Conservation (phyloP, 495 filamentous ascomycete species). For the Extremus antarcticus region DNA sequence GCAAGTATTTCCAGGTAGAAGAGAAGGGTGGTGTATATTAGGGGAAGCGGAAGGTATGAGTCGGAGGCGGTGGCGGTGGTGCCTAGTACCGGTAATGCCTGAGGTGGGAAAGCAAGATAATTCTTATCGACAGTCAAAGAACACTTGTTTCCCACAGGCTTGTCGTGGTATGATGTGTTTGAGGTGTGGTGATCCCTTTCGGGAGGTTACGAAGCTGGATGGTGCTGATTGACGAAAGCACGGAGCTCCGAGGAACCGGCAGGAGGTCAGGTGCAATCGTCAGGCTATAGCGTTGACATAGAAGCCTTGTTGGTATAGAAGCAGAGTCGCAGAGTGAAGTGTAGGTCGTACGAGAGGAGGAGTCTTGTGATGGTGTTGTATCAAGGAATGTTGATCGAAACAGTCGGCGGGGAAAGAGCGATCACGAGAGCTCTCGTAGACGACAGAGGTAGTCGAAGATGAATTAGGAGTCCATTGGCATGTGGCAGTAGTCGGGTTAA, state of each 20-base stretch:
- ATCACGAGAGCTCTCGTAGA: neutral
- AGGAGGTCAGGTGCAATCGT: neutral
- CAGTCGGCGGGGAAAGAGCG: neutral
- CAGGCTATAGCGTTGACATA: neutral
- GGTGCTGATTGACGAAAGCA: constrained; percentile 1
- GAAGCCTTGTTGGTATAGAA: neutral
- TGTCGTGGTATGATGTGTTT: neutral
- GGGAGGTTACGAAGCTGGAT: neutral
- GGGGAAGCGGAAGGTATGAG: neutral
- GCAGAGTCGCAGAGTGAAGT: neutral
- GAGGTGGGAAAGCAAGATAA: neutral
- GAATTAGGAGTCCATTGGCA: neutral
- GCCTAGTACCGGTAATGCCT: neutral
- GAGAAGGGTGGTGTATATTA: neutral
- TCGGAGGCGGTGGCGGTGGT: constrained; percentile 1
- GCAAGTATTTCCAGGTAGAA: constrained; percentile 1
- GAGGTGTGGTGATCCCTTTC: neutral
- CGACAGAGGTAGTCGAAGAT: neutral
- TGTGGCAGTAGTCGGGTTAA: neutral
- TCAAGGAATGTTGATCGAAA: neutral
- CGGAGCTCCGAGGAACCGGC: neutral
- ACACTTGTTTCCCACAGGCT: neutral
- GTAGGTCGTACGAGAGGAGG: neutral
- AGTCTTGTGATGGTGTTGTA: neutral
- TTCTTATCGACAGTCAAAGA: neutral